Conservation (phyloP, 768 basidiomycete genomes). For the Russula sp. region DNA sequence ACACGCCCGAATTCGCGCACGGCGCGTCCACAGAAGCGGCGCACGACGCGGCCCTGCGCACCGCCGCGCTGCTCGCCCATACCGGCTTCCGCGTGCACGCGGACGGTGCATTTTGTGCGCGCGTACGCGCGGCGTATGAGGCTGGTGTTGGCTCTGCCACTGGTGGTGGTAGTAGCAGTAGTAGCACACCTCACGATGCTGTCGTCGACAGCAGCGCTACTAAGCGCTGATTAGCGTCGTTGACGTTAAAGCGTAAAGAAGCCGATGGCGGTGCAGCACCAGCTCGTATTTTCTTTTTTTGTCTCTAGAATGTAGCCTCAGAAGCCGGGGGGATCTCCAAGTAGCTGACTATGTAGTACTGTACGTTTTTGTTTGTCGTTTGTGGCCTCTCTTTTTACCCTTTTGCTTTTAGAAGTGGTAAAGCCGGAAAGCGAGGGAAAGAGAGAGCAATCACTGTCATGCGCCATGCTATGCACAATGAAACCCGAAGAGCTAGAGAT, state of each 20-base stretch:
- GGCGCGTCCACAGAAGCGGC: conserved; percentile 17
- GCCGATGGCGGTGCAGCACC: background rate
- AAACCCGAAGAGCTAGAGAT: background rate
- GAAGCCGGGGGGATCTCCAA: no score
- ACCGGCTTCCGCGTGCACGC: conserved; percentile 18
- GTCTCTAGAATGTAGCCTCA: no score
- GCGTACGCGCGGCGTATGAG: conserved; percentile 17
- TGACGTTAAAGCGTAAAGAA: background rate
- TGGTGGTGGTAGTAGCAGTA: background rate
- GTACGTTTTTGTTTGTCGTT: background rate
- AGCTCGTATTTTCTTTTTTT: background rate
- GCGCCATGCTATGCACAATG: background rate
- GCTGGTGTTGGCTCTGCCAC: background rate
- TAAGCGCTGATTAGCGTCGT: no score
- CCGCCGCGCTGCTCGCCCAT: conserved; percentile 15
- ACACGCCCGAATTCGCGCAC: conserved; percentile 18
- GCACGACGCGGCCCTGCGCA: conserved; percentile 14
- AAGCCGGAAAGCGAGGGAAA: background rate
- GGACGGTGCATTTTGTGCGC: conserved; percentile 15
- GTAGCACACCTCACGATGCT: background rate
- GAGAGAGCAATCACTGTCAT: background rate
- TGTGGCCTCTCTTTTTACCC: no score
- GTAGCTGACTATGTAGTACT: background rate
- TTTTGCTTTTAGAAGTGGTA: background rate
- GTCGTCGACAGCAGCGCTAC: background rate